Base-by-base conservation (phyloP, 306 rosid genomes). In the Citrullus colocynthis region DNA sequence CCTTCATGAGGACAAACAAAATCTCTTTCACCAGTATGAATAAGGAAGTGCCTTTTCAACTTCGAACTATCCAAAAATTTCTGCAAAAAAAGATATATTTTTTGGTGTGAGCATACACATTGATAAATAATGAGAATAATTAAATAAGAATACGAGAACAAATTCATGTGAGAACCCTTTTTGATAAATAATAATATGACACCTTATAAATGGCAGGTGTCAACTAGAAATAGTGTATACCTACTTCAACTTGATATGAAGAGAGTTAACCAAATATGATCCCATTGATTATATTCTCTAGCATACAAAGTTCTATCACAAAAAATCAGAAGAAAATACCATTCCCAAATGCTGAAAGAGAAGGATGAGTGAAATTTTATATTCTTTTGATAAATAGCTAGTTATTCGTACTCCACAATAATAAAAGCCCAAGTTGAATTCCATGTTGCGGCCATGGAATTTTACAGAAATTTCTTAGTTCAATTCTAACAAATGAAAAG, bases 21-120 rank as follows among this genome's bases (percentile, higher is more conserved):
- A 77, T 93, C 93, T 84, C 98, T 86, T 81, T 95, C 97, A 78
- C 96, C 99, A 5, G 98, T 91, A 83, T 95, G 99, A 85, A 91
- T 95, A 81, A 91, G 93, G 81, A 89, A 91, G 86, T 95, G 98
- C 66, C 98, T 88, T 89, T 92, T 92, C 93, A 95, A 78, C 91
- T 95, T 95, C 61, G 99, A 95, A 84, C 99, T 92, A 79, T 95
- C 99, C 88, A 95, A 85, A 87, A 92, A 95, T 92, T 95, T 95
- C 99, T 95, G 97, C 87, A 78, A 76, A 81, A 88, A 55, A 84
- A 32, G 71, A 81, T 54, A 82, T 39, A 72, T 42, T 63, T 30
- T 63, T n/a, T 56, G 32, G 79, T 54, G 32, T 75, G 51, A 52
- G 30, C 66, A 59, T 57, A 57, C 37, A 60, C 4, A 10, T 41